Evolutionary conservation across 129 eudicot species (phyloP), one percentile per base, ranked within the genome.

Genomic region (Oenanthe sinensis): DNA sequence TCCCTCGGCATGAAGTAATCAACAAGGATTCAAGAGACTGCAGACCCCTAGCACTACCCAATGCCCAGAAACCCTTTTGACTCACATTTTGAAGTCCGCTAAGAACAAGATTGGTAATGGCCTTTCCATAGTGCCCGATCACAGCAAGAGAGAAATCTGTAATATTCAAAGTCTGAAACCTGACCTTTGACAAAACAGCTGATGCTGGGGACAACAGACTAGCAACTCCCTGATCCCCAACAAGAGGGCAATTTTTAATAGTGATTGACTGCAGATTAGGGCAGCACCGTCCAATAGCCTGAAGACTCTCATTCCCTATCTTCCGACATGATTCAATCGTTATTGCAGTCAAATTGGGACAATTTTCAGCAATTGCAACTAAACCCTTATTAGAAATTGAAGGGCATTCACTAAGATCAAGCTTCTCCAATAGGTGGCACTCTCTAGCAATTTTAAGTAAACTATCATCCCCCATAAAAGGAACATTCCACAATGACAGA

Each of bases 1-100:
- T 81, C 43, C 99, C 97, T 20, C 79, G 79, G 75, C 99, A 96
- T 4, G 97, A 92, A 77, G 85, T 78, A 6, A 96, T 74, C 3
- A 82, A n/a, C 78, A 96, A 81, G 50, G 96, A 92, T 0, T 77
- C 72, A 22, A 96, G 82, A 2, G 81, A 68, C 70, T 87, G 84
- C 54, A 96, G 88, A 76, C 99, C 97, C 69, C 79, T 82, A 19
- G 92, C 99, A 48, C 85, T 92, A 75, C 95, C 97, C 97, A 96
- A 92, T 4, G 89, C 95, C 99, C 99, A 92, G 76, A 96, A 96
- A n/a, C 97, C 99, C 81, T 83, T 96, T 72, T 96, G 89, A 84
- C 86, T 90, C 79, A 88, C 95, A 30, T 79, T 85, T 79, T 73
- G 90, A 81, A 96, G 96, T 63, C 90, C 86, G 1, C 84, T 47